Evolutionary conservation across 1,284 basidiomycete genomes (phyloP).

Genomic region (Anthracocystis setariae): DNA sequence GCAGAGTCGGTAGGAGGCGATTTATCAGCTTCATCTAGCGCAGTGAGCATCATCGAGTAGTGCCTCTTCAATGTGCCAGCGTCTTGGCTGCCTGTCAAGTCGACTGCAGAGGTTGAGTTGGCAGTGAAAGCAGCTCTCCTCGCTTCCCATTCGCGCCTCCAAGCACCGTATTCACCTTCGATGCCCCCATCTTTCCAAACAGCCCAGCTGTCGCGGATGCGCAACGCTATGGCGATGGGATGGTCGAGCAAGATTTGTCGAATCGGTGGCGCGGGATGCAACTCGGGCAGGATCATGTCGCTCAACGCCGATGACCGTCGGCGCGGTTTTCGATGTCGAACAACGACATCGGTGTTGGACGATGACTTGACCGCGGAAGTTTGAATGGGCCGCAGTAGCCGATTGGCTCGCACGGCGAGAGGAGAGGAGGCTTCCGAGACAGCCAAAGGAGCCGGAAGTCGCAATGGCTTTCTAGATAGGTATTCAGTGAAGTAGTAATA

Average conservation of each 20-base stretch:
- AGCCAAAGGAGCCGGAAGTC: slow-evolving; percentile 38
- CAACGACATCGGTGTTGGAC: neutral
- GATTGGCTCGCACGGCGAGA: slow-evolving; percentile 21
- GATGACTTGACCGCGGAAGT: slow-evolving; percentile 11
- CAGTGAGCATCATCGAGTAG: slow-evolving; percentile 73
- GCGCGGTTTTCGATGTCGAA: slow-evolving; percentile 23
- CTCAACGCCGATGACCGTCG: slow-evolving; percentile 25
- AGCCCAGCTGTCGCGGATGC: slow-evolving; percentile 81
- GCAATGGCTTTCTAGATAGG: slow-evolving; percentile 69
- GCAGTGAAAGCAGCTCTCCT: slow-evolving; percentile 52
- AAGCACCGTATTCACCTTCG: slow-evolving; percentile 75
- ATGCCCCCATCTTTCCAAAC: slow-evolving; percentile 79
- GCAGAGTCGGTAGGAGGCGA: slow-evolving; percentile 80
- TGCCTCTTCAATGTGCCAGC: slow-evolving; percentile 37
- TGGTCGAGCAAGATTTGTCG: slow-evolving; percentile 73
- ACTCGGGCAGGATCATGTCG: slow-evolving; percentile 32
- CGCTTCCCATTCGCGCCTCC: slow-evolving; percentile 72
- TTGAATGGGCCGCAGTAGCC: slow-evolving; percentile 26
- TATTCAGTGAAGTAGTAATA: slow-evolving; percentile 76
- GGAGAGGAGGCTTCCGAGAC: slow-evolving; percentile 39
- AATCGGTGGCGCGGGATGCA: slow-evolving; percentile 52
- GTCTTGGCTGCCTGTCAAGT: slow-evolving; percentile 27
- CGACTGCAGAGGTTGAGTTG: slow-evolving; percentile 5
- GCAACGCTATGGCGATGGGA: slow-evolving; percentile 75
- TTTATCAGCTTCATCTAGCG: slow-evolving; percentile 78